Base-by-base conservation (phyloP, 495 filamentous ascomycete species). In the Lasiosphaeria ovina region DNA sequence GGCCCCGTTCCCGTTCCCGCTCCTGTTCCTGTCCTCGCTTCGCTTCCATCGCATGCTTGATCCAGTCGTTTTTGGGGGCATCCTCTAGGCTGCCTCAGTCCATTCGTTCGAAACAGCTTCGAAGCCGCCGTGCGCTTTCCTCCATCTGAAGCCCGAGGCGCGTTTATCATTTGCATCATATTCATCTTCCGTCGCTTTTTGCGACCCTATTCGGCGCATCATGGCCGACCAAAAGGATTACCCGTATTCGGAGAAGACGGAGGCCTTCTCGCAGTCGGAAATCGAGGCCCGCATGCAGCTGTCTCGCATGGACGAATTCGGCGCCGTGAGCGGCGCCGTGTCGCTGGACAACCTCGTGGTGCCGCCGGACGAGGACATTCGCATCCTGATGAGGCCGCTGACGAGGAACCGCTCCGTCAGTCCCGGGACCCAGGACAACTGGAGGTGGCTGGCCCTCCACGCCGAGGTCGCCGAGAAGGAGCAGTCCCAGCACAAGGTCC, bases 211-310 rank as follows among this genome's bases (percentile, higher is more conserved):
- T 31, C 45, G 47, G 31, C 33, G 17, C 53, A 50, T 68, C 32
- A 81, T 79, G 77, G 69, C 70, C 59, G 77, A 80, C 56, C 60
- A 66, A 35, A 56, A 58, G 58, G 71, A 69, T 51, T 63, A 62
- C 59, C 67, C 66, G 49, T 61, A 57, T 51, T 79, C 79, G 16
- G 77, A 81, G 70, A 79, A 73, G 66, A 81, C 79, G 48, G 77
- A 81, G 64, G 75, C 76, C 31, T 79, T 81, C 60, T 80, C 79
- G 40, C 67, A 78, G 51, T 75, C 78, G 38, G 77, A 81, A 56
- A 74, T 80, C 58, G 70, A 76, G 35, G 69, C 66, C 36, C 63
- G 70, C 8, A 53, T 72, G 47, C 52, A 64, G 5, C 61, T 55
- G 11, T 57, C 72, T 35, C 74, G 77, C 54, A 65, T 77, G 53